Base-by-base conservation (phyloP, 2,329 filamentous ascomycete species). In the Monosporascus ibericus region DNA sequence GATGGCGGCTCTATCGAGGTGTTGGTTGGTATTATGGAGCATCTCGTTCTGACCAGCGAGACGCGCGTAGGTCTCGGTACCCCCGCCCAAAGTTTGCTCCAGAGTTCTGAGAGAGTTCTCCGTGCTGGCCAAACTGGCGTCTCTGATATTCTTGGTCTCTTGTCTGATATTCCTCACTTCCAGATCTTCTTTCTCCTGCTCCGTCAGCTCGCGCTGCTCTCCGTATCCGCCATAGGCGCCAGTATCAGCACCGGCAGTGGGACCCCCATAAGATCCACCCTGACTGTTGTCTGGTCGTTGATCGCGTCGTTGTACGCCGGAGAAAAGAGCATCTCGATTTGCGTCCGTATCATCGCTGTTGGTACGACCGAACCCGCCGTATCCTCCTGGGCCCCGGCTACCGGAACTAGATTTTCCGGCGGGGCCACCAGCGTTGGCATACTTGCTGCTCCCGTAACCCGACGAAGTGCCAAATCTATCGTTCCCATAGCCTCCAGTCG, bases 1-100 rank as follows among this genome's bases (percentile, higher is more conserved):
- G 57, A 86, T 86, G n/a, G 81, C 73, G 4, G 90, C 87, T 58
- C 89, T 76, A 62, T 96, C 90, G 52, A 96, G 78, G 63, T 92
- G 90, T 69, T 82, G 83, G 69, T 95, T 89, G 0, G 87, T 89
- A 64, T 92, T 90, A 66, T 92, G 83, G 51, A 95, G 79, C 17
- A 86, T 80, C 66, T 95, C 90, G 54, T 87, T 87, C 68, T 96
- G 91, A 15, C 80, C 82, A 50, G 86, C 88, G 14, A 95, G 80
- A 52, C 87, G 79, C 39, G 83, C 85, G 38, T 92, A 77, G 0
- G 88, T 92, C 48, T 82, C 80, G 24, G 85, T 80, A 46, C 87
- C 88, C 38, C 81, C 85, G 60, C 89, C 84, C 62, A 90, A 81
- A 9, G 84, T 82, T 69, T 88, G 80, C 47, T 84, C 79, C 27